Percentiles rank a stretch among this genome's conserved stretches.
Evolutionary conservation across 169 alveolate species (phyloP).

Genomic region (Blepharisma undulans): DNA sequence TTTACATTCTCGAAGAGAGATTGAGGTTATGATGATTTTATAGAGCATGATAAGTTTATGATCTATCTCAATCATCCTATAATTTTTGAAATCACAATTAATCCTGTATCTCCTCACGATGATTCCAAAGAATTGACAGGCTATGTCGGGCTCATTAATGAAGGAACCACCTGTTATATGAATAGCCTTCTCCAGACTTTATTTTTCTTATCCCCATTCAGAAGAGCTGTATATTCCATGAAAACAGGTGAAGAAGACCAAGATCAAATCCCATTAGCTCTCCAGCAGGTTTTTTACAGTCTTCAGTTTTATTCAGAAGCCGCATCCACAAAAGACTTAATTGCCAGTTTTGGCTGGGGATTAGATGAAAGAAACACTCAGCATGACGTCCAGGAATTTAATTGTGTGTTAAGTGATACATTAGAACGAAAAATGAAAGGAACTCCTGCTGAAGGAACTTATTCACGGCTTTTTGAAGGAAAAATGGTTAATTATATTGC

Average conservation of each 20-base stretch:
- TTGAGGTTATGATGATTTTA: slow-evolving; percentile 20
- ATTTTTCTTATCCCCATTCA: slow-evolving; percentile 85
- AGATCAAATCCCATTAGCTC: slow-evolving; percentile 82
- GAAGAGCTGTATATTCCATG: slow-evolving; percentile 56
- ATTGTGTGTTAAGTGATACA: slow-evolving; percentile 83
- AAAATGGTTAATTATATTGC: slow-evolving; percentile 55
- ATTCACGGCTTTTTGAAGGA: slow-evolving; percentile 83
- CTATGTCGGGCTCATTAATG: slow-evolving; percentile 69
- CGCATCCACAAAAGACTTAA: slow-evolving; percentile 72
- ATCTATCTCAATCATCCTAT: neutral
- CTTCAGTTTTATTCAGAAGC: slow-evolving; percentile 58
- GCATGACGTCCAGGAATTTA: slow-evolving; percentile 88
- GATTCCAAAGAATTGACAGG: slow-evolving; percentile 34
- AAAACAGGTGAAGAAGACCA: slow-evolving; percentile 56
- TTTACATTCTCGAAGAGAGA: slow-evolving; percentile 10
- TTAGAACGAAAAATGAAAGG: slow-evolving; percentile 73
- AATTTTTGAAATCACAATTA: slow-evolving; percentile 3
- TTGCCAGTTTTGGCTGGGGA: slow-evolving; percentile 84
- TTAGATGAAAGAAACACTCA: slow-evolving; percentile 68
- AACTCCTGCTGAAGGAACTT: slow-evolving; percentile 53
- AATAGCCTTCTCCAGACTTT: slow-evolving; percentile 81
- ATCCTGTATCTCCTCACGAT: neutral
- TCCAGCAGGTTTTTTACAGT: slow-evolving; percentile 71
- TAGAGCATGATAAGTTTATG: neutral
- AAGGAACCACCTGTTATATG: slow-evolving; percentile 90